phyloP scores from a whole-genome alignment of 352 stramenopile species.

The Pythium sukuiense region DNA sequence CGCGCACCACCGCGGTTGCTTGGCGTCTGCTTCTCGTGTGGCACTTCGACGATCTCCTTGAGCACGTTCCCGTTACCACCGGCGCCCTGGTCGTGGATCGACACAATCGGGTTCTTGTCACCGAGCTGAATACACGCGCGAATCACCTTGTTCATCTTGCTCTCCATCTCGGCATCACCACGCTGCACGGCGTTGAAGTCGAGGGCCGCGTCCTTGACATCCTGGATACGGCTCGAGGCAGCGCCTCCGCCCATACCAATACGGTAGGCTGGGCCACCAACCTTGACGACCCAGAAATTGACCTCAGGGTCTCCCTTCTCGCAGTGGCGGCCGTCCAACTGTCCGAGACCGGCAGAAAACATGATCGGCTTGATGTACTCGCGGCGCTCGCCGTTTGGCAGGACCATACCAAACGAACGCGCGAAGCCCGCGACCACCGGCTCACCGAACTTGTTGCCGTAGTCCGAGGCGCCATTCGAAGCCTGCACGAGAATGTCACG shows the following conservation, averaged over 20 bases:
- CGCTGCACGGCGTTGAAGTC: slow-evolving; percentile 99
- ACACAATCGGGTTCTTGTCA: slow-evolving; percentile 98
- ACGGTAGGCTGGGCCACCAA: slow-evolving; percentile 97
- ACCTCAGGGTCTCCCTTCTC: slow-evolving; percentile 94
- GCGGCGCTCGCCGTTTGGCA: slow-evolving; percentile 94
- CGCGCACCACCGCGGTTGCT: slow-evolving; percentile 79
- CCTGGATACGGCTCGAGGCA: slow-evolving; percentile 95
- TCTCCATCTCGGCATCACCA: slow-evolving; percentile 99
- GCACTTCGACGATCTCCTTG: slow-evolving; percentile 98
- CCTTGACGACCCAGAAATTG: slow-evolving; percentile 98
- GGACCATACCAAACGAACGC: slow-evolving; percentile 95
- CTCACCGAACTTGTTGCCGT: slow-evolving; percentile 99
- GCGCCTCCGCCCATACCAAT: slow-evolving; percentile 99
- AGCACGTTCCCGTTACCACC: slow-evolving; percentile 99
- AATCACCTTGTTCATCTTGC: slow-evolving; percentile 99
- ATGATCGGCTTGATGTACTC: slow-evolving; percentile 99
- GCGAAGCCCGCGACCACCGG: slow-evolving; percentile 98
- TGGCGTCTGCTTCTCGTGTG: slow-evolving; percentile 81
- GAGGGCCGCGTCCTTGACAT: slow-evolving; percentile 91
- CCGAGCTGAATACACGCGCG: slow-evolving; percentile 97
- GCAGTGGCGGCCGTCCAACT: slow-evolving; percentile 93
- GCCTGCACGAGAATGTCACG: slow-evolving; percentile 97
- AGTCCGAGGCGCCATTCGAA: slow-evolving; percentile 98
- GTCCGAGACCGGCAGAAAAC: slow-evolving; percentile 98
- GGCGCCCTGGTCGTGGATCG: slow-evolving; percentile 99